Conservation (phyloP, 768 basidiomycete genomes). For the Tephrocybe rancida region DNA sequence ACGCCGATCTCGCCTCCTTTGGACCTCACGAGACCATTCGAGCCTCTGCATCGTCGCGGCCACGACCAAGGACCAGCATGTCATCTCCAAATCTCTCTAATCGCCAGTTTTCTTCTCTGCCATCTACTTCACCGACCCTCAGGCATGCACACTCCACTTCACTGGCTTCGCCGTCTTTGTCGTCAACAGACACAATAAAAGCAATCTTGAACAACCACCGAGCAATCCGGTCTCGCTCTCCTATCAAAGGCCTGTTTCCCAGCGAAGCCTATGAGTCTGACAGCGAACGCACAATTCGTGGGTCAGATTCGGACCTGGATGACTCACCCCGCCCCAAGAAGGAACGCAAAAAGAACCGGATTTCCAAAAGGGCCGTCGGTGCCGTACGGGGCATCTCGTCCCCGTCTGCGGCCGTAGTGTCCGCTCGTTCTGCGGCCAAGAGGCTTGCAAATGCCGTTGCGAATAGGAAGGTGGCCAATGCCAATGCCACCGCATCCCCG, state of each 20-base stretch:
- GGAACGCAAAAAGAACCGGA: conserved; percentile 6
- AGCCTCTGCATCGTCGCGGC: conserved; percentile 22
- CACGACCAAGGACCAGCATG: conserved; percentile 13
- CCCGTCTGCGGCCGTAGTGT: neutral
- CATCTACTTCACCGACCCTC: conserved; percentile 1
- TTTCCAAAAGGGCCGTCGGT: neutral
- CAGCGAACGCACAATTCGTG: conserved; percentile 12
- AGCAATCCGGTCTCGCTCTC: conserved; percentile 27
- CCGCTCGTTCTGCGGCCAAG: neutral
- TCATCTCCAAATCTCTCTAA: conserved; percentile 25
- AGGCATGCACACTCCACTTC: conserved; percentile 7
- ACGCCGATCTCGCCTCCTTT: conserved; percentile 35
- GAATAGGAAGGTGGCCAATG: neutral
- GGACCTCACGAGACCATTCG: conserved; percentile 43
- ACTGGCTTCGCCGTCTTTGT: neutral
- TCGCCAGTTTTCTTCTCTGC: conserved; percentile 13
- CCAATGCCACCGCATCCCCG: neutral
- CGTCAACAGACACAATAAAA: conserved; percentile 9
- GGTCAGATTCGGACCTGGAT: conserved; percentile 8
- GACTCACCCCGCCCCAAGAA: conserved; percentile 3
- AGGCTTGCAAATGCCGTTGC: neutral
- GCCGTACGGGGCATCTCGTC: neutral
- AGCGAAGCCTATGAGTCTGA: conserved; percentile 14
- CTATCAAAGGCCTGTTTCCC: conserved; percentile 30
- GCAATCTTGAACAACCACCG: conserved; percentile 22